Evolutionary conservation across 2,329 filamentous ascomycete genomes (phyloP).

Genomic region (Geosmithia morbida): DNA sequence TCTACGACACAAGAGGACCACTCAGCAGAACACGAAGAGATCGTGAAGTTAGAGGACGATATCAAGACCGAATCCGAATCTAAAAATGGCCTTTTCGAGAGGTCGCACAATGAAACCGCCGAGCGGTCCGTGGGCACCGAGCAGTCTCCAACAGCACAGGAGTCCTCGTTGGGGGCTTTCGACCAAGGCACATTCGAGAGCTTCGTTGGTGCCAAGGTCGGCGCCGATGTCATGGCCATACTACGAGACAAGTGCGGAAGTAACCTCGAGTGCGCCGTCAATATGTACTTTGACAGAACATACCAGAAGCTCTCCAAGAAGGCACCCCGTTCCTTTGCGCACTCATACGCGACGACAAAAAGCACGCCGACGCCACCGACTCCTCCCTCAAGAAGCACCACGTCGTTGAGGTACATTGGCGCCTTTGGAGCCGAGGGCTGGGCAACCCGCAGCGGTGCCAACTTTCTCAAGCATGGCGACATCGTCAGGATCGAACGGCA

Average conservation of each 20-base stretch:
- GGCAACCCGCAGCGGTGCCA: slow-evolving; percentile 72
- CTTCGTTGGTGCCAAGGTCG: slow-evolving; percentile 44
- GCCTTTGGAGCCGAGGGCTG: slow-evolving; percentile 86
- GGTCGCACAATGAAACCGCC: slow-evolving; percentile 2
- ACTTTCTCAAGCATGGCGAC: slow-evolving; percentile 68
- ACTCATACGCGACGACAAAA: not conserved
- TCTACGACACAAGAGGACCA: slow-evolving; percentile 7
- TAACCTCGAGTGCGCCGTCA: slow-evolving; percentile 47
- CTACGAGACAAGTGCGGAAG: slow-evolving; percentile 40
- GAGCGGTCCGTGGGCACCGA: not conserved
- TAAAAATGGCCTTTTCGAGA: not conserved
- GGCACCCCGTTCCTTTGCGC: slow-evolving; percentile 2
- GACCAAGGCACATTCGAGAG: slow-evolving; percentile 42
- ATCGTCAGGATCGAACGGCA: slow-evolving; percentile 75
- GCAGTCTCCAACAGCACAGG: slow-evolving; percentile 4
- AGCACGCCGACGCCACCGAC: not conserved
- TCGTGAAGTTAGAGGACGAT: slow-evolving; percentile 11
- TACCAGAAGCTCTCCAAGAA: slow-evolving; percentile 34
- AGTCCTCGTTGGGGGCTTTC: slow-evolving; percentile 25
- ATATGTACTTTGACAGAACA: slow-evolving; percentile 58
- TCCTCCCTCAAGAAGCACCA: slow-evolving; percentile 12
- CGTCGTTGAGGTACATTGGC: slow-evolving; percentile 58
- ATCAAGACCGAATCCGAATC: slow-evolving; percentile 8
- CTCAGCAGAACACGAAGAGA: slow-evolving; percentile 9
- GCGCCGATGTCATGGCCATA: slow-evolving; percentile 27